Conservation (phyloP, 129 eudicot species). For the Artemisia tridentata region DNA sequence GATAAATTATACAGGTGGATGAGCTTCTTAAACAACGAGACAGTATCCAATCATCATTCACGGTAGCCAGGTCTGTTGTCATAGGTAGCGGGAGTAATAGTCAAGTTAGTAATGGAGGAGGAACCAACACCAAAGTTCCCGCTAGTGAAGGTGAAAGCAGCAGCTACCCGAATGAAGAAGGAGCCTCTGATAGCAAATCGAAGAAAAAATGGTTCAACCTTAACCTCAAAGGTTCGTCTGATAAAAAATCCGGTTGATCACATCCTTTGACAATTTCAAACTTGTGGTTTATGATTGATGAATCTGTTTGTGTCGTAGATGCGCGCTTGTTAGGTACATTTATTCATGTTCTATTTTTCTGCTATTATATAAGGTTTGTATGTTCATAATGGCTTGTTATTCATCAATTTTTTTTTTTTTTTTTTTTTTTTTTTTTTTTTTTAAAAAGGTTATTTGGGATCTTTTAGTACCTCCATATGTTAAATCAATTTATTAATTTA, state of each 20-base stretch:
- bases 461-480: conserved; percentile 16
- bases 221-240: conserved; percentile 66
- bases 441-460: conserved; percentile 13
- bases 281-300: conserved; percentile 19
- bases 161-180: conserved; percentile 68
- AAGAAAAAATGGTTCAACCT: conserved; percentile 86
- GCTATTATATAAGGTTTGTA: conserved; percentile 19
- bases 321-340: neutral
- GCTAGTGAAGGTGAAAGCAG: conserved; percentile 51
- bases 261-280: conserved; percentile 1
- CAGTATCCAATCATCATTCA: conserved; percentile 75
- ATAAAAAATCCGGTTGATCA: conserved; percentile 41
- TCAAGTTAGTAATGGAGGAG: conserved; percentile 43
- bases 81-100: conserved; percentile 32
- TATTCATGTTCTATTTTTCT: conserved; percentile 5
- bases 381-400: conserved; percentile 32
- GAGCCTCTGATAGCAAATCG: conserved; percentile 61
- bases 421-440: no score
- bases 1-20: conserved; percentile 58
- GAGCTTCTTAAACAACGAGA: conserved; percentile 92
- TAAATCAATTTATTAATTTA: conserved; percentile 17
- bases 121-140: conserved; percentile 54
- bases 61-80: conserved; percentile 50
- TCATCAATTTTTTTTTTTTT: no score
- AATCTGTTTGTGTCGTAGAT: conserved; percentile 11